A percentile compares a stretch with the other conserved stretches of the same genome.
These are phyloP conservation scores for Penicillium sp. DNA, from an alignment of 2,329 filamentous ascomycete genomes.

Conservation along the genomic window DNA sequence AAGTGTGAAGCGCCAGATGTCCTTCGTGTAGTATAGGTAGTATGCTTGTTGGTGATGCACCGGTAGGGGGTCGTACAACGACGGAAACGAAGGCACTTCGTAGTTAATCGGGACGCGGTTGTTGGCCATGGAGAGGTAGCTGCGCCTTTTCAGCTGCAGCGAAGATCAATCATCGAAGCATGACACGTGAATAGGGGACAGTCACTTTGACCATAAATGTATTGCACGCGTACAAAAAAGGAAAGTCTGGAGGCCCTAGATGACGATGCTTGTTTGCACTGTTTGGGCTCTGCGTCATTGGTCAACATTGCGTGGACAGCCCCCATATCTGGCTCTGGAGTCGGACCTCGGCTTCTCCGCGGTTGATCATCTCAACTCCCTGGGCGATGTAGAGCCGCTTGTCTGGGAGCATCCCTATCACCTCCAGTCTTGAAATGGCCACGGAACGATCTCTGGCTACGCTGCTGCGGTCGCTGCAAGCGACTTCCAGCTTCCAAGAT, in stretches of 20 bases:
- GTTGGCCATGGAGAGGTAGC: slow-evolving; percentile 27
- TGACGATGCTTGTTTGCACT: slow-evolving; percentile 31
- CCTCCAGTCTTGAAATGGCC: slow-evolving; percentile 44
- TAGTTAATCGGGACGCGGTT: slow-evolving; percentile 59
- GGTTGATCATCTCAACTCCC: slow-evolving; percentile 14
- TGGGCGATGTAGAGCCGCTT: slow-evolving; percentile 19
- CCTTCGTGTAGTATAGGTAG: slow-evolving; percentile 70
- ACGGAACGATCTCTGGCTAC: slow-evolving; percentile 61
- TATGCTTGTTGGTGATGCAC: slow-evolving; percentile 55
- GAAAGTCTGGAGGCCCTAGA: slow-evolving; percentile 1
- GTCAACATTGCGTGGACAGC: not conserved
- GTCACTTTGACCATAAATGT: not conserved
- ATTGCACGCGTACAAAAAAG: not conserved
- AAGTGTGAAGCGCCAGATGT: slow-evolving; percentile 85
- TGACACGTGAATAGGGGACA: not conserved
- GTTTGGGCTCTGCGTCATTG: slow-evolving; percentile 24
- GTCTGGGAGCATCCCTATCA: slow-evolving; percentile 9
- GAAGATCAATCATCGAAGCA: not conserved
- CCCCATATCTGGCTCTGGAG: slow-evolving; percentile 26
- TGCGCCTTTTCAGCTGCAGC: slow-evolving; percentile 4
- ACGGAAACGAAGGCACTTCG: slow-evolving; percentile 70
- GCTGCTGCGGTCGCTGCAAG: slow-evolving; percentile 60
- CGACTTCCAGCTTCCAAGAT: slow-evolving; percentile 57
- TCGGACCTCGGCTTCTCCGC: slow-evolving; percentile 38
- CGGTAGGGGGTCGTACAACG: slow-evolving; percentile 71